phyloP scores from a whole-genome alignment of 352 stramenopile genomes.

The Globisporangium spinosum region DNA sequence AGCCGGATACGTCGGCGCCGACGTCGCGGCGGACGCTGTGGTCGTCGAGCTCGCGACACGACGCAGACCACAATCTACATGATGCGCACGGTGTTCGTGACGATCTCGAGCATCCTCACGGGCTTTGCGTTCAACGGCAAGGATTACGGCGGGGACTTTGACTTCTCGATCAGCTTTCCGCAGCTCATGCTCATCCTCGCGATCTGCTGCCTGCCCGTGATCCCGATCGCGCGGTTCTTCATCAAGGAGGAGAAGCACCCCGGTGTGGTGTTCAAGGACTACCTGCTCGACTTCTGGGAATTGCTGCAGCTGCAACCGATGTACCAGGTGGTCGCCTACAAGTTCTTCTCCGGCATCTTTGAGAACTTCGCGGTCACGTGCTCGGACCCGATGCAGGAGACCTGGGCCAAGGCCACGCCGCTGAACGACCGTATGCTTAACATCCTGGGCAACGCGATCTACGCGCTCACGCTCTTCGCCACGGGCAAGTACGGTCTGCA shows the following conservation, averaged over 20 bases:
- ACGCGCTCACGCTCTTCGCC: too few species aligned
- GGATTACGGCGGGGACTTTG: constrained; percentile 20
- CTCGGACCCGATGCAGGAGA: constrained; percentile 30
- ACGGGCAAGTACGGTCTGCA: too few species aligned
- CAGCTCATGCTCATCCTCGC: constrained; percentile 30
- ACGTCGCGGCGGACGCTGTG: too few species aligned
- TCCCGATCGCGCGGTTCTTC: constrained; percentile 46
- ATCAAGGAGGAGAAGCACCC: constrained; percentile 41
- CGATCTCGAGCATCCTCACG: too few species aligned
- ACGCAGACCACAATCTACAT: too few species aligned
- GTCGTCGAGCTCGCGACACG: too few species aligned
- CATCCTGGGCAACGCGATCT: too few species aligned
- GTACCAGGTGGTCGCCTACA: constrained; percentile 50
- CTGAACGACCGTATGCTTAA: neutral
- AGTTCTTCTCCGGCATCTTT: constrained; percentile 41
- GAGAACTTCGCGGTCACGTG: constrained; percentile 31
- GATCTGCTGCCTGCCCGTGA: constrained; percentile 27
- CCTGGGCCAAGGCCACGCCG: constrained; percentile 31
- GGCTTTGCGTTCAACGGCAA: too few species aligned
- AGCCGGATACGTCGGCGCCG: too few species aligned
- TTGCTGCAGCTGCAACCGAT: constrained; percentile 36
- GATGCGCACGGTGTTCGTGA: too few species aligned
- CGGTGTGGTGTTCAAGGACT: constrained; percentile 30
- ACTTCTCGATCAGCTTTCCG: constrained; percentile 30
- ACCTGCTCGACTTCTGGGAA: constrained; percentile 34